phyloP scores from a whole-genome alignment of 495 filamentous ascomycete species.

The Choiromyces venosus region DNA sequence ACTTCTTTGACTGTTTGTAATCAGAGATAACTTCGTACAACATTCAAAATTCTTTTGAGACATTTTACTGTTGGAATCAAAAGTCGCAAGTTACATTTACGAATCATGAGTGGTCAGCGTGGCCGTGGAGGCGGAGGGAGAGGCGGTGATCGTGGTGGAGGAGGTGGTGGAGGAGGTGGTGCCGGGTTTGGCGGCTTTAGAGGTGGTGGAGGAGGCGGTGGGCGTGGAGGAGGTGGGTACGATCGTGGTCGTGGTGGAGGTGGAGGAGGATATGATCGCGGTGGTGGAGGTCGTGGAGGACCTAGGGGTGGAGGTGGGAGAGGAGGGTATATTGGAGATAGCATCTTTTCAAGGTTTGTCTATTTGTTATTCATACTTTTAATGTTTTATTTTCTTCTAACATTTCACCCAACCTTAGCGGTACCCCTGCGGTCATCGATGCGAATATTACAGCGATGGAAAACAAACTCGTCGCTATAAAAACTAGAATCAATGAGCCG shows the following conservation, averaged over 20 bases:
- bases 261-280: slow-evolving; percentile 15
- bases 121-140: slow-evolving; percentile 6
- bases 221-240: slow-evolving; percentile 21
- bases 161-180: slow-evolving; percentile 17
- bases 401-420: slow-evolving; percentile 7
- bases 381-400: slow-evolving; percentile 1
- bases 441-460: slow-evolving; percentile 27
- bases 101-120: background rate
- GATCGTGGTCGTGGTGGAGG: slow-evolving; percentile 15
- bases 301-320: slow-evolving; percentile 9
- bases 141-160: slow-evolving; percentile 5
- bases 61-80: background rate
- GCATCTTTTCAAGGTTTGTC: background rate
- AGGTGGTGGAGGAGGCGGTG: slow-evolving; percentile 21
- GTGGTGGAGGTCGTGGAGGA: slow-evolving; percentile 16
- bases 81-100: background rate
- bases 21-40: background rate
- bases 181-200: slow-evolving; percentile 1
- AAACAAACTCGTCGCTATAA: slow-evolving; percentile 17
- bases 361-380: background rate
- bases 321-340: slow-evolving; percentile 9
- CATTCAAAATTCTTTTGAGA: background rate
- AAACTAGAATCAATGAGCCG: slow-evolving; percentile 15
- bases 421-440: slow-evolving; percentile 15
- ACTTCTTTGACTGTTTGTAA: background rate